These are phyloP conservation scores for Chalara sp. DNA, from an alignment of 2,329 filamentous ascomycete species.

Conservation along the genomic window DNA sequence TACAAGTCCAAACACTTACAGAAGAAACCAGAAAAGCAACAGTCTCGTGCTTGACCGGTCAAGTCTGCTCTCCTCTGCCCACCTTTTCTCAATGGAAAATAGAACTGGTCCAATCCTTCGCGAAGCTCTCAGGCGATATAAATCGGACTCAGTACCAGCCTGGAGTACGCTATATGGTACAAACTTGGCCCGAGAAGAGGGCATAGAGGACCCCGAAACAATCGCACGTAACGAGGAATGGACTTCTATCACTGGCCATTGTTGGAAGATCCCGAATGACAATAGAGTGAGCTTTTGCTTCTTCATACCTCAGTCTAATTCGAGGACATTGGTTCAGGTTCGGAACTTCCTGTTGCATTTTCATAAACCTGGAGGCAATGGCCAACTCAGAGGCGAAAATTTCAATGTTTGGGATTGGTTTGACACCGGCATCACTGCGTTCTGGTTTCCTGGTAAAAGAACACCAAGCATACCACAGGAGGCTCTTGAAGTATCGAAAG, in stretches of 20 bases:
- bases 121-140: neutral
- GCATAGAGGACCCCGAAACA: slow-evolving; percentile 1
- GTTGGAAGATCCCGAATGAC: slow-evolving; percentile 9
- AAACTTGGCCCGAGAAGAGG: neutral
- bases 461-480: no score
- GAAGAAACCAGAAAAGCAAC: no score
- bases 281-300: slow-evolving; percentile 9
- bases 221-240: slow-evolving; percentile 1
- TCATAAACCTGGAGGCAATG: no score
- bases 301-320: neutral
- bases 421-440: no score
- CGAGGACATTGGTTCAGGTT: neutral
- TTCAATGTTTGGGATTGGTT: no score
- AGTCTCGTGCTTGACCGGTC: no score
- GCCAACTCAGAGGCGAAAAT: no score
- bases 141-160: neutral
- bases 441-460: no score
- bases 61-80: neutral
- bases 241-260: slow-evolving; percentile 3
- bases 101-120: neutral
- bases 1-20: neutral
- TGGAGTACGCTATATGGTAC: neutral
- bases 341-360: no score
- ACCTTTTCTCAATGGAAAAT: neutral
- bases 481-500: no score